A percentile compares a stretch with the other conserved stretches of the same genome.
Conservation (phyloP, 192 early-diverging fungal species). For the Bifiguratus adelaidae region DNA sequence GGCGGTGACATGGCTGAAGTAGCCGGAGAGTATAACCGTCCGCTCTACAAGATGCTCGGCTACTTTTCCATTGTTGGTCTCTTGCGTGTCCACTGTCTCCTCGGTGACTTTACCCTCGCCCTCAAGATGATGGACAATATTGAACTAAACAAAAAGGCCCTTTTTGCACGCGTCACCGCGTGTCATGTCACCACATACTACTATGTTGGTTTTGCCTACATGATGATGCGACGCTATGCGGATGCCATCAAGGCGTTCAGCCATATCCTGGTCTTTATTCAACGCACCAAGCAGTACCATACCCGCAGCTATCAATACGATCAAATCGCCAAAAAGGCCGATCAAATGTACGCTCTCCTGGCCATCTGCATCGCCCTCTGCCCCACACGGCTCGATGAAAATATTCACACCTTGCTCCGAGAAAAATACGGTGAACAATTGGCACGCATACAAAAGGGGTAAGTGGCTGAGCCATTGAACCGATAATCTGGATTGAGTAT, state of each 20-base stretch:
- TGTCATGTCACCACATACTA: slow-evolving; percentile 97
- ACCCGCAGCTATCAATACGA: slow-evolving; percentile 86
- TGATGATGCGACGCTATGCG: slow-evolving; percentile 96
- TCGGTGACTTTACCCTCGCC: slow-evolving; percentile 93
- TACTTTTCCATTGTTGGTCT: slow-evolving; percentile 93
- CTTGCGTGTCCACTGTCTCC: slow-evolving; percentile 88
- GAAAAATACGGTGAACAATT: slow-evolving; percentile 93
- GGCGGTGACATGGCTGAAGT: slow-evolving; percentile 83
- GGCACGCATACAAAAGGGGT: slow-evolving; percentile 76
- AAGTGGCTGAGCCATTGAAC: slow-evolving; percentile 1
- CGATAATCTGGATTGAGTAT: no score
- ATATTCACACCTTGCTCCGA: slow-evolving; percentile 74
- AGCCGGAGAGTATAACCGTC: slow-evolving; percentile 82
- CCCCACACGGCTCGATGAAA: slow-evolving; percentile 91
- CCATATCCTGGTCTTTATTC: slow-evolving; percentile 82
- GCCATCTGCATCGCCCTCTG: slow-evolving; percentile 84
- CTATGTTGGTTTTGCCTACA: slow-evolving; percentile 94
- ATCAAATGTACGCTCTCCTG: slow-evolving; percentile 93
- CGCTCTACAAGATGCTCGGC: slow-evolving; percentile 94
- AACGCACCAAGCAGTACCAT: slow-evolving; percentile 92
- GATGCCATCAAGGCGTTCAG: slow-evolving; percentile 91
- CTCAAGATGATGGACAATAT: slow-evolving; percentile 95
- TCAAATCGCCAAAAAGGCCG: slow-evolving; percentile 82
- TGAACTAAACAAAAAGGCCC: slow-evolving; percentile 85
- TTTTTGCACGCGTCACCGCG: slow-evolving; percentile 92